Evolutionary conservation across 257 asterid species (phyloP), one percentile per base, ranked within the genome.

Genomic region (Scutellaria minor): DNA sequence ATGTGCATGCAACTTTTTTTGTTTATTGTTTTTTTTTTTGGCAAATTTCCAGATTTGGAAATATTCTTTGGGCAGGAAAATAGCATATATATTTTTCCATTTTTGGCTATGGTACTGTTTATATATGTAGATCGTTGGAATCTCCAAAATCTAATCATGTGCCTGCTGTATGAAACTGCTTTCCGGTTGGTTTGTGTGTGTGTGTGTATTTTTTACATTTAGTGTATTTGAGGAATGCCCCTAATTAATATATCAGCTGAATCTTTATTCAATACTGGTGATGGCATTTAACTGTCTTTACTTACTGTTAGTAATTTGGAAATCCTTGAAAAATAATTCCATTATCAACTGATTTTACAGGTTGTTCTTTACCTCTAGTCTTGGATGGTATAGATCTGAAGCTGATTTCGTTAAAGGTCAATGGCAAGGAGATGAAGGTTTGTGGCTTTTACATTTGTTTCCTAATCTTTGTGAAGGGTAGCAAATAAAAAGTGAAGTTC

Each of bases 321-420:
- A 54, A 22, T 42, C n/a, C 57, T 9, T 55, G 51, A 47, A 64
- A 73, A 44, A 52, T 70, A 78, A 75, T 68, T 56, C 40, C 2
- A 44, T 67, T 41, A 47, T 70, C 71, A 59, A 31, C 54, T 67
- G 44, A 69, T 81, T 64, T 58, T 70, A 53, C 89, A 92, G 99
- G 97, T 68, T 71, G 76, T 31, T 83, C 92, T 71, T 74, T 85
- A 48, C 91, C 97, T 45, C 81, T 95, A 20, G 77, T 95, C 86
- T 85, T 95, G 87, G 85, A 95, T 80, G 99, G 99, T 58, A 66
- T 24, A 20, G 98, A 92, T 83, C 78, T 90, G 84, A 95, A 92
- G 83, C 83, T 95, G 81, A 73, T 85, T 59, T 82, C 95, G 0
- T 14, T 92, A 57, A 84, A 80, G 84, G 84, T 88, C 80, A 85